Evolutionary conservation across 73 alveolate genomes (phyloP), one percentile per base, ranked within the genome.

Genomic region (Paramecium pentaurelia): DNA sequence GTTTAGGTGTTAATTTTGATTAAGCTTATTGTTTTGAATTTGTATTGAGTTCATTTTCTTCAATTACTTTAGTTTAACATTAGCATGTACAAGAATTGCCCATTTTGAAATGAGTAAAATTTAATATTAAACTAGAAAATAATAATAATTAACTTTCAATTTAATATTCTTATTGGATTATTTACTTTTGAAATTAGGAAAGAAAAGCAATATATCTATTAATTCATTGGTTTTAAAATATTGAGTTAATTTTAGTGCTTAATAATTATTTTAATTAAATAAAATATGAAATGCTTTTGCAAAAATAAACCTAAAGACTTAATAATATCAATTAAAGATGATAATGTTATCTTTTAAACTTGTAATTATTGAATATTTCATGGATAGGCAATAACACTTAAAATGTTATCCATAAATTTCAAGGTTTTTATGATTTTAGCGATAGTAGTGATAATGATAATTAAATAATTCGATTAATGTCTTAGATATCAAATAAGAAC

Each of bases 61-160:
- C 91, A 18, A 25, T 44, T 4, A 11, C 75, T 47, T 80, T 80
- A 45, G 47, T 49, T 20, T 40, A 32, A 47, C 91, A 80, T 80
- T 80, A n/a, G 45, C 91, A 80, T 45, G 91, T 80, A 47, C 91
- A 80, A 58, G 91, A 71, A 47, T 80, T 80, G 36, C 91, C 91
- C 91, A 80, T 80, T 42, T 32, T 54, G 70, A 54, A 54, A 18
- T 54, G 70, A 54, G 70, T 54, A 54, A 54, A 54, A 54, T 54
- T 54, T 54, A 54, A 54, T 54, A 54, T 54, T 54, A 54, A 54
- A 54, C 70, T 54, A 54, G 20, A 54, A 54, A 54, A 54, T 3
- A 3, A n/a, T 54, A 54, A 54, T 54, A 54, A 54, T 54, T 54
- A 54, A 54, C 70, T 54, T 54, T 54, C 36, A n/a, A 54, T 18